Base-by-base conservation (phyloP, 345 rosid genomes). In the Hypericum perforatum region DNA sequence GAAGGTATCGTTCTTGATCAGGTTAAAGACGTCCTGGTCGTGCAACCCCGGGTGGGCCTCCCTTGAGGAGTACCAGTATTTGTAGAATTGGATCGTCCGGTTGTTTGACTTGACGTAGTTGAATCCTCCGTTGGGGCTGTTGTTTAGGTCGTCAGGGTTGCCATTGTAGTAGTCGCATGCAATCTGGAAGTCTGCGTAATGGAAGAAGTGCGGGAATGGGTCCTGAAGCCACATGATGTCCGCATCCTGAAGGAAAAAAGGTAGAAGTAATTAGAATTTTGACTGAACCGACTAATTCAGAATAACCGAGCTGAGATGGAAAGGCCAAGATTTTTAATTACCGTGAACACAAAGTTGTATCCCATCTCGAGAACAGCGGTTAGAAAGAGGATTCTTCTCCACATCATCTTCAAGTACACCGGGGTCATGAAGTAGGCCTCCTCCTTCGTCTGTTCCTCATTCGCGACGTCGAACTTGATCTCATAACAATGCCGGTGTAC, bases 151-250 rank as follows among this genome's bases (percentile, higher is more conserved):
- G 8, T 42, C 53, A 7, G 92, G 59, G 37, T 72, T 59, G 36
- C 89, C 89, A 0, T 5, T 1, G 53, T 69, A 85, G 16, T 40
- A 2, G 57, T 89, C 97, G 41, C 97, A 89, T 0, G 97, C 92
- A 46, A 89, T 89, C 52, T 89, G 97, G 41, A 89, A 89, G 68
- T 89, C 97, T 12, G 62, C 85, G 38, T 72, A 67, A 2, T 60
- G 58, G 16, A 67, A 67, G 53, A 89, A 78, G 42, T 71, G 74
- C 14, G 75, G 81, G 59, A 89, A 89, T 43, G 97, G 97, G 67
- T 81, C 68, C 48, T 73, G 73, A 14, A 85, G 73, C 95, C 97
- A 89, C 84, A 85, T 56, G 49, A 85, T 70, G 58, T 89, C 97
- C 3, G 87, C 79, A 73, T 89, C 97, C 95, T 85, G 10, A 57